Evolutionary conservation across 2,329 filamentous ascomycete species (phyloP).

Genomic region (Penicillium janthinellum): DNA sequence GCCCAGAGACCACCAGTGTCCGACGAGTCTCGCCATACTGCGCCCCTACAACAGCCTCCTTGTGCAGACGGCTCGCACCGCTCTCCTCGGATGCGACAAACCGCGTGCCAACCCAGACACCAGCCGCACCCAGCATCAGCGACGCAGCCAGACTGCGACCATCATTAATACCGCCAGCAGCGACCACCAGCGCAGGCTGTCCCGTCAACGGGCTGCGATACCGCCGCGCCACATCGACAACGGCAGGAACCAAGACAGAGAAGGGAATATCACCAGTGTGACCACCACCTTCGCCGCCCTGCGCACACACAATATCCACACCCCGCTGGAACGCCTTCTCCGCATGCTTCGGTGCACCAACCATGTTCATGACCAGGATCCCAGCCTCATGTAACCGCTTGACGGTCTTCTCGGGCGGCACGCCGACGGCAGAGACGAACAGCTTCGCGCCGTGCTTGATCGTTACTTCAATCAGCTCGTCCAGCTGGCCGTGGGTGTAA

Average conservation of each 20-base stretch:
- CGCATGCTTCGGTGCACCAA: constrained; percentile 88
- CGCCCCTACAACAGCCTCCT: constrained; percentile 79
- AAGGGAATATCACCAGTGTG: constrained; percentile 88
- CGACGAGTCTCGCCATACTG: constrained; percentile 76
- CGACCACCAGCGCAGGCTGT: constrained; percentile 74
- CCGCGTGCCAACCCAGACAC: constrained; percentile 92
- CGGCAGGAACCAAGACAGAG: constrained; percentile 81
- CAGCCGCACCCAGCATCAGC: constrained; percentile 83
- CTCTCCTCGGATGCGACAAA: constrained; percentile 86
- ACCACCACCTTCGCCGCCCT: constrained; percentile 90
- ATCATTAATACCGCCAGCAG: constrained; percentile 84
- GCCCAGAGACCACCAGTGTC: constrained; percentile 78
- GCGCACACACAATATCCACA: constrained; percentile 87
- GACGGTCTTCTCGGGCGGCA: constrained; percentile 74
- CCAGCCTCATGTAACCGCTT: constrained; percentile 75
- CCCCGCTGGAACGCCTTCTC: constrained; percentile 83
- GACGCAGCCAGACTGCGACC: constrained; percentile 78
- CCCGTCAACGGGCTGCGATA: constrained; percentile 74
- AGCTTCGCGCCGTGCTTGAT: constrained; percentile 80
- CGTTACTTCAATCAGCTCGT: constrained; percentile 83
- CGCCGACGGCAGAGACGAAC: constrained; percentile 86
- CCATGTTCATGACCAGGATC: constrained; percentile 95
- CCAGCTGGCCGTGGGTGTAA: constrained; percentile 86
- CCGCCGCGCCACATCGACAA: constrained; percentile 76
- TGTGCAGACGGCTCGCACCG: constrained; percentile 77